phyloP scores from a whole-genome alignment of 805 yeast species.

The Pichia gijzeniarum region DNA sequence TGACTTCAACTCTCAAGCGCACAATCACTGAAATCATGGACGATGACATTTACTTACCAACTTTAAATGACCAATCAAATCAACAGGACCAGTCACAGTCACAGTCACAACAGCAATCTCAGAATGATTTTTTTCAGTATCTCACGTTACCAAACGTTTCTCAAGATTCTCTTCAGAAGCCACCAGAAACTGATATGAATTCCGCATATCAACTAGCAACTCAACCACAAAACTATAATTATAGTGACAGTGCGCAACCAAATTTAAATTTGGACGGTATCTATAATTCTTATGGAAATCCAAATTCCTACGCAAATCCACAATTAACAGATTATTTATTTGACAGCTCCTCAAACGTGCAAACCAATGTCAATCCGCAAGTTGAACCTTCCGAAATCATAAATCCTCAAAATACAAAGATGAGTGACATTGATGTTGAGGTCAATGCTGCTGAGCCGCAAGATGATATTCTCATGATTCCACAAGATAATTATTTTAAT shows the following conservation, averaged over 20 bases:
- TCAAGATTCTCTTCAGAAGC: slow-evolving; percentile 21
- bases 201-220: no score
- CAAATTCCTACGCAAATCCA: slow-evolving; percentile 22
- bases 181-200: slow-evolving; percentile 1
- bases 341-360: background rate
- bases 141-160: slow-evolving; percentile 22
- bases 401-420: slow-evolving; percentile 4
- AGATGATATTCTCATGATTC: slow-evolving; percentile 26
- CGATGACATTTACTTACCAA: slow-evolving; percentile 24
- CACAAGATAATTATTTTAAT: slow-evolving; percentile 26
- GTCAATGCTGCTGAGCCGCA: background rate
- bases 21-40: slow-evolving; percentile 29
- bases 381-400: background rate
- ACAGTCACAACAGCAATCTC: slow-evolving; percentile 2
- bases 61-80: slow-evolving; percentile 8
- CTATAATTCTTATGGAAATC: slow-evolving; percentile 27
- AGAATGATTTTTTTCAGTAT: slow-evolving; percentile 20
- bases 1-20: slow-evolving; percentile 28
- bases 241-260: slow-evolving; percentile 5
- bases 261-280: slow-evolving; percentile 16
- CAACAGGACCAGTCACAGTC: slow-evolving; percentile 10
- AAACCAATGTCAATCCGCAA: background rate
- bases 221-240: background rate
- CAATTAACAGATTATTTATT: slow-evolving; percentile 24
- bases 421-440: background rate